Evolutionary conservation across 306 rosid species (phyloP), one percentile per base, ranked within the genome.

Genomic region (Arachis hypogaea): DNA sequence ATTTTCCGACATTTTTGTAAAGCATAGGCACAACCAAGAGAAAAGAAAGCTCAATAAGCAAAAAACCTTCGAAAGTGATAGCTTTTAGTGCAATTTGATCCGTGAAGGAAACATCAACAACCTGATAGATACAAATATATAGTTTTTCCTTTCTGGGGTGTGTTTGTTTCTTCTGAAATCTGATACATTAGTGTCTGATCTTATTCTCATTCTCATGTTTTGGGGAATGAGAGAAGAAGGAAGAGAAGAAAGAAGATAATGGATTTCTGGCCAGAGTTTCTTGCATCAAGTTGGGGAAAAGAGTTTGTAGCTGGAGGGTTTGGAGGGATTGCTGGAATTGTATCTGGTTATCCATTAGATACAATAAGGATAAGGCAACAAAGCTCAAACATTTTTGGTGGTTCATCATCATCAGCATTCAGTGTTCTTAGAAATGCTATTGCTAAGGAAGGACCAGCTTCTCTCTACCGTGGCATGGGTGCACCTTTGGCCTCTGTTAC

Each of bases 261-360:
- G 96, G 96, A 90, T 85, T 89, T 90, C 63, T 90, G 87, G 98
- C 94, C 89, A 69, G 92, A 86, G 38, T 88, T 88, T 84, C 85
- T 91, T 50, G 98, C 96, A 42, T 82, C 44, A 69, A 88, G 84
- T 79, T 88, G 94, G 84, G 96, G 97, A 0, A 89, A 68, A 81
- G 98, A 93, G 46, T 93, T 93, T 84, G 93, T 93, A 16, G 98
- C 97, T 0, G 97, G 97, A 14, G 97, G 98, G 0, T 78, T 84
- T 69, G 97, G 98, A 54, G 99, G 99, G 56, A 74, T 83, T 49
- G 99, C 99, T 33, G 97, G 97, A 54, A 44, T 94, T 5, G 9
- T 94, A 46, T 85, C 96, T 6, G 98, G 99, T 47, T 87, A 89
- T 63, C 99, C 96, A 1, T 86, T 94, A 7, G 97, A 94, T 69